Evolutionary conservation across 139 green algal genomes (phyloP), one percentile per base, ranked within the genome.

Genomic region (Pycnococcus provasolii): DNA sequence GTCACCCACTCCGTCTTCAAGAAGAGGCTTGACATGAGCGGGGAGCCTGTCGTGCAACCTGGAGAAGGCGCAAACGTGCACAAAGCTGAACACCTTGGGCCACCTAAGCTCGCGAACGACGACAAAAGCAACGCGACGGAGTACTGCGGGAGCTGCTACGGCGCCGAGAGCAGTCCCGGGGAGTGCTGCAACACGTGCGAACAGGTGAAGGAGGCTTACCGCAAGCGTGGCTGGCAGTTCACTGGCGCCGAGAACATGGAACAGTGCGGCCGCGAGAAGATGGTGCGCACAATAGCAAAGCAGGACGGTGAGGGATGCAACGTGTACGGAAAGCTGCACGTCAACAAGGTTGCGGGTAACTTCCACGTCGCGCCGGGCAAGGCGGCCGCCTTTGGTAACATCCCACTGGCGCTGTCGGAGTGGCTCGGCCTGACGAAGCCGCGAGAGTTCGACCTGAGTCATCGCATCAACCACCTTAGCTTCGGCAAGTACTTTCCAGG

Each of bases 121-220:
- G 61, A 45, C 45, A 62, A 40, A n/a, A 15, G 41, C n/a, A 80
- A 71, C 7, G 64, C 1, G 3, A 72, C 54, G 46, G 43, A 41
- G 1, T 61, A 76, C 13, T 98, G 92, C 70, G 88, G 87, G 53
- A 90, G 75, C 64, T 98, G 92, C 81, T 98, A 96, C 64, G 92
- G 92, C 3, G 89, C 92, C 4, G 83, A 96, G 69, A 74, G 74
- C 2, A 48, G 80, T 2, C 53, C 76, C 40, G 72, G 75, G 3
- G 58, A 87, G 43, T 98, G 92, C 77, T 98, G 92, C 77, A 95
- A 96, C 74, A 92, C 85, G 0, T 98, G 92, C 67, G 83, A 90
- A 11, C 85, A 95, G 68, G 90, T 97, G 60, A n/a, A 79, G 6
- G 63, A 87, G 15, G 67, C 77, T 13, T 84, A 81, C 70, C 63